Base-by-base conservation (phyloP, 2,329 filamentous ascomycete genomes). In the Microcyclospora tardicrescens region DNA sequence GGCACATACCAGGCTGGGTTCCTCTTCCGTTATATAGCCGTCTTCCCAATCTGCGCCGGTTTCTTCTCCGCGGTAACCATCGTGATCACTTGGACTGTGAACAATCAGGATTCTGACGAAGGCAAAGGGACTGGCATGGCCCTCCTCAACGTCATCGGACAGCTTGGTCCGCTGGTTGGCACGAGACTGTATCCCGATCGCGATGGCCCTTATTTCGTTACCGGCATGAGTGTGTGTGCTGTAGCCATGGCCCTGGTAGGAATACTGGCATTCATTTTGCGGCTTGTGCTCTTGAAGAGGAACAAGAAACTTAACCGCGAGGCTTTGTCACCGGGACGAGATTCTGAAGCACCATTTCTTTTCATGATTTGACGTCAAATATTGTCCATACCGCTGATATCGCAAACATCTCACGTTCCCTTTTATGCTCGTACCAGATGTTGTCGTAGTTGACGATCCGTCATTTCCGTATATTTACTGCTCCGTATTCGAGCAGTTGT, bases 11-110 rank as follows among this genome's bases (percentile, higher is more conserved):
- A 50, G 5, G 14, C 51, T 6, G 40, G 44, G 13, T 43, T 49
- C 8, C 39, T 43, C 8, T 44, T 73, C 29, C 71, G 84, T 13
- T 94, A 94, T 53, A 51, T 79, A 5, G 81, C 78, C 40, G 71
- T 93, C 6, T 93, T 81, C 56, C 84, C 84, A 0, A 84, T 86
- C 2, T 73, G 79, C 2, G 66, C 77, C 1, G 86, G 86, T 3
- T 91, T 93, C 61, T 89, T 93, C 66, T 78, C 74, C 43, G 81
- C 84, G 14, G 81, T 93, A 41, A 85, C 84, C 0, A 70, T 93
- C 27, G 80, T 87, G 48, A 82, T 94, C 40, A 81, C 84, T 2
- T 94, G 86, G 86, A 84, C 75, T 28, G 74, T 94, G 54, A 93
- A 93, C 56, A 94, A 93, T 59, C 83, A 91, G 55, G 64, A 72